Evolutionary conservation across 2,329 filamentous ascomycete species (phyloP).

Genomic region (Colletotrichum musicola): DNA sequence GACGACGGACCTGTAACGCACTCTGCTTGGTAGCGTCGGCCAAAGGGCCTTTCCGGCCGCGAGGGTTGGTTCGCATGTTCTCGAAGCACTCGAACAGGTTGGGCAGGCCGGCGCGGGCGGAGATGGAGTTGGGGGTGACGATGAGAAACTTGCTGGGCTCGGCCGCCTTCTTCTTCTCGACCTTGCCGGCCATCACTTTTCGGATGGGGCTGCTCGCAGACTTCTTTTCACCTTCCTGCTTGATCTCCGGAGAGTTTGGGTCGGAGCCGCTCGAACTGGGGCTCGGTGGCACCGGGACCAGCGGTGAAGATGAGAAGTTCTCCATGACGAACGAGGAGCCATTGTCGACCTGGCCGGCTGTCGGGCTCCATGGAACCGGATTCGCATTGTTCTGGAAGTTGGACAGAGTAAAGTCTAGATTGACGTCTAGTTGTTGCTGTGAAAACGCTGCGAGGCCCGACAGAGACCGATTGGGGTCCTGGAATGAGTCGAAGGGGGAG

Average conservation of each 20-base stretch:
- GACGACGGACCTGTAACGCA: conserved; percentile 65
- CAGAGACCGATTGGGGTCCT: conserved; percentile 43
- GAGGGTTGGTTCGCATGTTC: conserved; percentile 63
- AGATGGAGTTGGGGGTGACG: conserved; percentile 66
- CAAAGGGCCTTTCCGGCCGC: conserved; percentile 68
- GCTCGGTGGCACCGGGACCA: conserved; percentile 47
- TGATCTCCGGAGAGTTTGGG: conserved; percentile 45
- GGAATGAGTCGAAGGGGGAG: conserved; percentile 49
- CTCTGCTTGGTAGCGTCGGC: conserved; percentile 67
- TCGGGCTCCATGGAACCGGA: conserved; percentile 57
- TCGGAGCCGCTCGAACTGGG: conserved; percentile 37
- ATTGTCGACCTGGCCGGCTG: conserved; percentile 50
- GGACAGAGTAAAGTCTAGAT: conserved; percentile 55
- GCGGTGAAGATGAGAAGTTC: conserved; percentile 52
- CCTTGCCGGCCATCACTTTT: conserved; percentile 58
- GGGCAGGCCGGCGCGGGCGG: conserved; percentile 61
- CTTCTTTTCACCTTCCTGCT: conserved; percentile 44
- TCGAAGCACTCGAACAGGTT: conserved; percentile 70
- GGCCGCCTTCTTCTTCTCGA: conserved; percentile 58
- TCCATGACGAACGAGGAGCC: conserved; percentile 53
- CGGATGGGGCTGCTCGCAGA: conserved; percentile 50
- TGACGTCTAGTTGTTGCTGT: conserved; percentile 47
- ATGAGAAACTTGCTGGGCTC: conserved; percentile 62
- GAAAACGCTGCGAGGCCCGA: conserved; percentile 41
- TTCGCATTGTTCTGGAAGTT: conserved; percentile 48